phyloP scores from a whole-genome alignment of 2,329 filamentous ascomycete species.

The Aureobasidium pullulans region DNA sequence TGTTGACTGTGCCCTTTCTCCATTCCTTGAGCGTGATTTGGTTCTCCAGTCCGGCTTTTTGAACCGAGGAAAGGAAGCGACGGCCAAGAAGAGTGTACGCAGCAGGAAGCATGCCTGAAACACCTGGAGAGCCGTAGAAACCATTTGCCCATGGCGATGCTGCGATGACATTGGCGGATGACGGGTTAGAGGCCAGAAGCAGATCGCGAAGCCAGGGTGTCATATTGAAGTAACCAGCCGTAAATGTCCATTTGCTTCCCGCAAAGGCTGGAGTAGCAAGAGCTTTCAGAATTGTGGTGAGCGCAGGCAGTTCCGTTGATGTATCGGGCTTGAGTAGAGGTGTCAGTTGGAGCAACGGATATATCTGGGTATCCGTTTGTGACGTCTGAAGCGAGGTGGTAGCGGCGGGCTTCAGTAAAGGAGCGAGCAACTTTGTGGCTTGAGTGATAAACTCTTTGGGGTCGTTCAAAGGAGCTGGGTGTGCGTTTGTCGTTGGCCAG shows the following conservation, averaged over 20 bases:
- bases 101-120: slow-evolving; percentile 82
- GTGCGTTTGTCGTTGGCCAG: slow-evolving; percentile 71
- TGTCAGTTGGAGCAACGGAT: slow-evolving; percentile 81
- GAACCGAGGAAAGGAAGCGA: slow-evolving; percentile 64
- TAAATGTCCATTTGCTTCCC: slow-evolving; percentile 84
- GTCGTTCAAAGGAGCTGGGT: slow-evolving; percentile 65
- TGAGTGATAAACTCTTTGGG: slow-evolving; percentile 61
- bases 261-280: slow-evolving; percentile 58
- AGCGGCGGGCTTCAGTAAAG: slow-evolving; percentile 52
- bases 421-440: slow-evolving; percentile 59
- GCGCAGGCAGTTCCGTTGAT: slow-evolving; percentile 80
- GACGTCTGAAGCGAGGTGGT: slow-evolving; percentile 22
- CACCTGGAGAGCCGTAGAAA: slow-evolving; percentile 80
- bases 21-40: slow-evolving; percentile 77
- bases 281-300: slow-evolving; percentile 65
- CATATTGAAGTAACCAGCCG: slow-evolving; percentile 97
- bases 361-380: slow-evolving; percentile 63
- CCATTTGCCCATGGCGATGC: slow-evolving; percentile 92
- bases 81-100: slow-evolving; percentile 86
- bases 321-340: slow-evolving; percentile 70
- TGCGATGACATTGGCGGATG: slow-evolving; percentile 75
- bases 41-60: slow-evolving; percentile 44
- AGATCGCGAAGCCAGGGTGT: slow-evolving; percentile 74
- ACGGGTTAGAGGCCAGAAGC: slow-evolving; percentile 64
- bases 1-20: slow-evolving; percentile 71